phyloP scores from a whole-genome alignment of 768 basidiomycete genomes.

The Rhodosporidiobolus sp. region DNA sequence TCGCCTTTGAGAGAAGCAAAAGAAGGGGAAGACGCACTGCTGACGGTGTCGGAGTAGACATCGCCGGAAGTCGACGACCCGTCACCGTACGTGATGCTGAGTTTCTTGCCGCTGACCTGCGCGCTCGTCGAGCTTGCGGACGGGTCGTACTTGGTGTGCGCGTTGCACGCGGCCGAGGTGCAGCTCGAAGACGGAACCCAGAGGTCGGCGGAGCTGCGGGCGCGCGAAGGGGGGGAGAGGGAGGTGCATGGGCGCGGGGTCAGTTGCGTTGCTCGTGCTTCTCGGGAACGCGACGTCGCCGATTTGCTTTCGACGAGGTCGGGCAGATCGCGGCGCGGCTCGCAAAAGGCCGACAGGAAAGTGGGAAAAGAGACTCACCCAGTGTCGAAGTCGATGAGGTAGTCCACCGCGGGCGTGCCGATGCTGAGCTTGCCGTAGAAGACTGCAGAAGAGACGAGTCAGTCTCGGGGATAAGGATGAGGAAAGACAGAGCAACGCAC shows the following conservation, averaged over 20 bases:
- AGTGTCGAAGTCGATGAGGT: conserved; percentile 36
- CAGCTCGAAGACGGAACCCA: conserved; percentile 40
- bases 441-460: not conserved
- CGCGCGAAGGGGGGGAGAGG: too few species aligned
- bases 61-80: conserved; percentile 54
- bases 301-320: too few species aligned
- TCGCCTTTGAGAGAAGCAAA: not conserved
- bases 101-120: conserved; percentile 44
- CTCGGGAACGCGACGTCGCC: not conserved
- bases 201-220: conserved; percentile 37
- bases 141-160: conserved; percentile 50
- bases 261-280: not conserved
- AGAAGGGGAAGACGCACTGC: not conserved
- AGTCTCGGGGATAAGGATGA: not conserved
- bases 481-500: conserved; percentile 3
- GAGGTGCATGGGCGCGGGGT: too few species aligned
- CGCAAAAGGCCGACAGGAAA: not conserved
- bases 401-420: conserved; percentile 18
- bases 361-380: conserved; percentile 6
- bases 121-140: conserved; percentile 48
- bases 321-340: not conserved
- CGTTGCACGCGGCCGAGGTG: conserved; percentile 46
- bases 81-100: conserved; percentile 56
- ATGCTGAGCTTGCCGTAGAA: conserved; percentile 23
- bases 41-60: conserved; percentile 55